phyloP scores from a whole-genome alignment of 768 basidiomycete species.

The Trametes villosa region DNA sequence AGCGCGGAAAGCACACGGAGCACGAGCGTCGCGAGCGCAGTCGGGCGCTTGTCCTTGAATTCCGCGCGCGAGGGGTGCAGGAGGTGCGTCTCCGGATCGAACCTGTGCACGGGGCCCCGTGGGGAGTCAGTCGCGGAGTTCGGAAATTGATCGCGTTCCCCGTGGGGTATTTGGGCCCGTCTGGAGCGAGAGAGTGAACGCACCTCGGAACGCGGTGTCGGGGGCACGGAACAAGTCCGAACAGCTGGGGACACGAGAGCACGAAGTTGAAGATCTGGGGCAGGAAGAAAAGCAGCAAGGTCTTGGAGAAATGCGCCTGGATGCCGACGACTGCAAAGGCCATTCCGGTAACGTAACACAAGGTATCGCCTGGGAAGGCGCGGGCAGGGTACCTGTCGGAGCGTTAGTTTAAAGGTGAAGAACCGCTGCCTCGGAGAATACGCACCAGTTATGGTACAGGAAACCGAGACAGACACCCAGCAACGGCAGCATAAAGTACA shows the following conservation, averaged over 20 bases:
- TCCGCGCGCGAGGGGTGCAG: slow-evolving; percentile 74
- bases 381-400: slow-evolving; percentile 87
- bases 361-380: slow-evolving; percentile 94
- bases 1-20: slow-evolving; percentile 65
- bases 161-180: slow-evolving; percentile 8
- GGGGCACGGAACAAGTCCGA: slow-evolving; percentile 92
- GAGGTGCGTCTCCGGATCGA: slow-evolving; percentile 74
- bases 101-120: slow-evolving; percentile 47
- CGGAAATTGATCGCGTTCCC: not conserved
- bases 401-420: not conserved
- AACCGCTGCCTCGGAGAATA: slow-evolving; percentile 5
- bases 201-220: slow-evolving; percentile 92
- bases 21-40: slow-evolving; percentile 53
- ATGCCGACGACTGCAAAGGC: slow-evolving; percentile 98
- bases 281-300: slow-evolving; percentile 92
- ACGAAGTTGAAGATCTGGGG: slow-evolving; percentile 99
- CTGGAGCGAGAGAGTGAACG: slow-evolving; percentile 28
- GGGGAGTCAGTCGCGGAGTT: slow-evolving; percentile 5
- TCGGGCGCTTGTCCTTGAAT: slow-evolving; percentile 62
- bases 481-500: slow-evolving; percentile 97
- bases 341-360: slow-evolving; percentile 99
- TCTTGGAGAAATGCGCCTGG: slow-evolving; percentile 97
- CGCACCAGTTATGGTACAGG: slow-evolving; percentile 95
- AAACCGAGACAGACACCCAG: slow-evolving; percentile 90
- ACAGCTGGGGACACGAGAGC: slow-evolving; percentile 92